These are phyloP conservation scores for Trichoderma sp. DNA, from an alignment of 2,329 filamentous ascomycete genomes.

Conservation along the genomic window DNA sequence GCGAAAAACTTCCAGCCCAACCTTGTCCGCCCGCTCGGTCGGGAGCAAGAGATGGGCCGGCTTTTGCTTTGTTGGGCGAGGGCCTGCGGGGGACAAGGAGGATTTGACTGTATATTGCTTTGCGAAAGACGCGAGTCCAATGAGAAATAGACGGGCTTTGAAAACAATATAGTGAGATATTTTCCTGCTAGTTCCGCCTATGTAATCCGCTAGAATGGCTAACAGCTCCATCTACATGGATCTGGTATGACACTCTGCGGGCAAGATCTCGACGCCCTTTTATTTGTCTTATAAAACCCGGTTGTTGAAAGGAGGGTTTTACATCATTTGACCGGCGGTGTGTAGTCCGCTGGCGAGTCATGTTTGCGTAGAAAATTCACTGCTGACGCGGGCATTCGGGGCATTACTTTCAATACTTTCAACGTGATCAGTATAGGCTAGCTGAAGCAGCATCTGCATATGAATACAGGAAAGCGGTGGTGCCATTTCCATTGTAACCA, in stretches of 20 bases:
- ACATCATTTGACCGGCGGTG: neutral
- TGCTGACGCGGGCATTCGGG: neutral
- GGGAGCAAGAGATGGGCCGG: constrained; percentile 15
- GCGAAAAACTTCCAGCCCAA: neutral
- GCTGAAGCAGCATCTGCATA: neutral
- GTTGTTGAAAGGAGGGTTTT: neutral
- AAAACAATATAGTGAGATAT: neutral
- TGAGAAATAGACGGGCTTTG: neutral
- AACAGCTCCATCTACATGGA: neutral
- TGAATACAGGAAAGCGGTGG: neutral
- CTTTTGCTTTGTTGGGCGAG: neutral
- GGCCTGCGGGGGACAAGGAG: neutral
- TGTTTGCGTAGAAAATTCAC: neutral
- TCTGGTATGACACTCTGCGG: neutral
- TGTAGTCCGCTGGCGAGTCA: neutral
- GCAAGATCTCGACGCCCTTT: neutral
- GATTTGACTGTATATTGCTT: neutral
- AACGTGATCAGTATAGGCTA: neutral
- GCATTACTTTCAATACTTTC: neutral
- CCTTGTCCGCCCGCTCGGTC: constrained; percentile 2
- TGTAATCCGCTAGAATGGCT: neutral
- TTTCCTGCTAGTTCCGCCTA: neutral
- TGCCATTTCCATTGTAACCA: neutral
- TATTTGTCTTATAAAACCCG: neutral
- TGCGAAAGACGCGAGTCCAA: neutral